phyloP scores from a whole-genome alignment of 495 filamentous ascomycete species.

The Patellaria atrata region DNA sequence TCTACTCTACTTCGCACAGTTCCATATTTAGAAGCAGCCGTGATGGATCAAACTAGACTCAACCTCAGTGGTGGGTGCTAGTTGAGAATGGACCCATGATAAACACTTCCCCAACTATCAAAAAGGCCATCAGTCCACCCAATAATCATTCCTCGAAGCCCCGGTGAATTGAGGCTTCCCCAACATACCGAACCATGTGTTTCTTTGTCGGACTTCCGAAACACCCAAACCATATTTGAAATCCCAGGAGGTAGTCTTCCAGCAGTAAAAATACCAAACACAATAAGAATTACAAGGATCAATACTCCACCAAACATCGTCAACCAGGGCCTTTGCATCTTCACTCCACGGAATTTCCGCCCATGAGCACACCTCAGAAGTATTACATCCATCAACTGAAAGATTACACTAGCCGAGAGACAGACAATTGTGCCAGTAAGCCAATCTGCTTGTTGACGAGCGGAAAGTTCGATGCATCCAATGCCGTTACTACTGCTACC shows the following conservation, averaged over 20 bases:
- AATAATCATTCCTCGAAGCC: conserved; percentile 7
- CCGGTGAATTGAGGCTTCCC: not conserved
- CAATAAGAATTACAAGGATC: conserved; percentile 1
- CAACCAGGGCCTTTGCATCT: conserved; percentile 4
- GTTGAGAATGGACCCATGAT: too few relatives aligned
- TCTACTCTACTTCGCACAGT: too few relatives aligned
- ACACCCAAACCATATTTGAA: conserved; percentile 3
- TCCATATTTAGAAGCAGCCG: too few relatives aligned
- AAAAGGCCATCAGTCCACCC: conserved; percentile 7
- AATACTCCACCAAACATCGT: conserved; percentile 5
- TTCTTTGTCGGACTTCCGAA: conserved; percentile 2
- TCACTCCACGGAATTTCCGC: not conserved
- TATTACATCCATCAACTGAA: conserved; percentile 1
- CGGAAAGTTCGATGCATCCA: conserved; percentile 2
- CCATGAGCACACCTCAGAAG: conserved; percentile 1
- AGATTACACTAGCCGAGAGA: conserved; percentile 1
- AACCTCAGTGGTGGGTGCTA: too few relatives aligned
- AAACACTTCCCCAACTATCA: conserved; percentile 1
- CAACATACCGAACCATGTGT: not conserved
- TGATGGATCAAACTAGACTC: too few relatives aligned
- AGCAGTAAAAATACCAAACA: conserved; percentile 1
- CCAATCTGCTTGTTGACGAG: conserved; percentile 1
- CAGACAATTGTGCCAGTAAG: conserved; percentile 1
- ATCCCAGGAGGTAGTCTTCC: conserved; percentile 1
- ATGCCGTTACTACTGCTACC: conserved; percentile 6